A percentile compares a stretch with the other conserved stretches of the same genome.
These are phyloP conservation scores for Lathyrus tuberosus DNA, from an alignment of 306 rosid genomes.

Conservation along the genomic window DNA sequence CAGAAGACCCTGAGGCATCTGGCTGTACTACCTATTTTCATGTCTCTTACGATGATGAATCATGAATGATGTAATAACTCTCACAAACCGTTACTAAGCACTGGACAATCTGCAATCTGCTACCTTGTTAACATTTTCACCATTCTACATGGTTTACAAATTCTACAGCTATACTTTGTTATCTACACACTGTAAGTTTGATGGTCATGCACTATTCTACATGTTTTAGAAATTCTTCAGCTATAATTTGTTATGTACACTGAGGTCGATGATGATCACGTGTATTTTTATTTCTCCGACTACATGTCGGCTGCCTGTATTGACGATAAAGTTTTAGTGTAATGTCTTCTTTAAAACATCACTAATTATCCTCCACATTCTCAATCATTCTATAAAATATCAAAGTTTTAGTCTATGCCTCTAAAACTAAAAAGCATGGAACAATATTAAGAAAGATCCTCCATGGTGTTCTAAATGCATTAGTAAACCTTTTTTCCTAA, in stretches of 20 bases:
- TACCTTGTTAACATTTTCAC: slow-evolving; percentile 24
- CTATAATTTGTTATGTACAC: too few species aligned
- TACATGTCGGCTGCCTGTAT: too few species aligned
- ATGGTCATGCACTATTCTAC: not conserved
- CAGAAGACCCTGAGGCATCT: slow-evolving; percentile 74
- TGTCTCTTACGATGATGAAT: slow-evolving; percentile 76
- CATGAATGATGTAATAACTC: slow-evolving; percentile 46
- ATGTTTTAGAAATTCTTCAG: too few species aligned
- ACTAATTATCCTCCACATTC: too few species aligned
- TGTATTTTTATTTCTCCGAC: too few species aligned
- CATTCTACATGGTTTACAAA: slow-evolving; percentile 28
- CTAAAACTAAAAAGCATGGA: not conserved
- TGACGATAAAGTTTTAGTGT: too few species aligned
- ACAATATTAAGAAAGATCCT: slow-evolving; percentile 1
- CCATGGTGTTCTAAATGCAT: not conserved
- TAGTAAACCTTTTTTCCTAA: not conserved
- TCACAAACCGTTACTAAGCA: slow-evolving; percentile 2
- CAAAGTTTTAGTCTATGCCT: too few species aligned
- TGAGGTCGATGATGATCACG: too few species aligned
- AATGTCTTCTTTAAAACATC: too few species aligned
- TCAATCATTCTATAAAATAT: too few species aligned
- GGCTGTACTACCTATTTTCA: slow-evolving; percentile 84
- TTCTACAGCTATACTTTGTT: slow-evolving; percentile 23
- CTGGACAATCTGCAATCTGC: slow-evolving; percentile 2
- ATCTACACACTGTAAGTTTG: slow-evolving; percentile 22